Conservation (phyloP, 1,284 basidiomycete genomes). For the Leccinum subspadiceum region DNA sequence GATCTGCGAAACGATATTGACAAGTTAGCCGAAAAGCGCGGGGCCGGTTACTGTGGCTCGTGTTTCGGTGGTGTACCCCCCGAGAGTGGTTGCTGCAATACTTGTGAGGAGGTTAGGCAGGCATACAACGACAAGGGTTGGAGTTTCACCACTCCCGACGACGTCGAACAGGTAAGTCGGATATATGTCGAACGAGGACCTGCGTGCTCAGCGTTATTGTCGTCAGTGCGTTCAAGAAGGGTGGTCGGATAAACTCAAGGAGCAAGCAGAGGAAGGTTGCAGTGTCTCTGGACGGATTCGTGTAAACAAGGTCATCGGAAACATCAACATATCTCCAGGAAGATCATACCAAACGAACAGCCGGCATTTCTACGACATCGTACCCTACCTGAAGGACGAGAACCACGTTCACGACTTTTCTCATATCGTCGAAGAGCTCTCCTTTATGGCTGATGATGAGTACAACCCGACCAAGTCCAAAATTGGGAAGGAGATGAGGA, state of each 20-base stretch:
- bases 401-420: slow-evolving; percentile 91
- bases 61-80: slow-evolving; percentile 93
- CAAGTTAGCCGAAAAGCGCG: slow-evolving; percentile 63
- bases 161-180: slow-evolving; percentile 83
- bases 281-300: slow-evolving; percentile 88
- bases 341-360: slow-evolving; percentile 89
- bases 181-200: background rate
- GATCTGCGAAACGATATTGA: slow-evolving; percentile 86
- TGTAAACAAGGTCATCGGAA: slow-evolving; percentile 96
- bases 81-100: slow-evolving; percentile 88
- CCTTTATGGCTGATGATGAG: slow-evolving; percentile 84
- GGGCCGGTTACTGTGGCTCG: slow-evolving; percentile 85
- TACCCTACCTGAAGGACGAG: slow-evolving; percentile 91
- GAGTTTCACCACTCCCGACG: slow-evolving; percentile 90
- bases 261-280: slow-evolving; percentile 93
- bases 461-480: slow-evolving; percentile 64
- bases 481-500: slow-evolving; percentile 67
- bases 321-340: slow-evolving; percentile 87
- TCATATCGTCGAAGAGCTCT: slow-evolving; percentile 81
- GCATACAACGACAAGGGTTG: slow-evolving; percentile 92
- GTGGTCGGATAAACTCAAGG: slow-evolving; percentile 92
- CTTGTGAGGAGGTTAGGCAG: slow-evolving; percentile 92
- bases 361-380: slow-evolving; percentile 87
- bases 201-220: slow-evolving; percentile 6
- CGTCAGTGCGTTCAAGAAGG: slow-evolving; percentile 87